phyloP scores from a whole-genome alignment of 352 stramenopile species.

The Phytophthora pisi region DNA sequence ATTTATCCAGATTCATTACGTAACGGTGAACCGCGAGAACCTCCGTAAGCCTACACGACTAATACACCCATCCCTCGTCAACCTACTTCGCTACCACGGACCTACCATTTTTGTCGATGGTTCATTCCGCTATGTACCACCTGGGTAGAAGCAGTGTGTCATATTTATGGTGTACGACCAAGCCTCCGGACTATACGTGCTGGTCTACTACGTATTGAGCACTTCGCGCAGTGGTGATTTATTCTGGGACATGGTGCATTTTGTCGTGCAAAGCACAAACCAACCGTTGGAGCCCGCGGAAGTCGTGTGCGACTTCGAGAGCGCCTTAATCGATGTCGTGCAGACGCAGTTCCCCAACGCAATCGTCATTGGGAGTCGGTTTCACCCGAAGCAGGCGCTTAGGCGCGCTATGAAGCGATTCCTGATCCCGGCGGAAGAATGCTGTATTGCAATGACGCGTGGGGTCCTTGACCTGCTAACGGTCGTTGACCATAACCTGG shows the following conservation, averaged over 20 bases:
- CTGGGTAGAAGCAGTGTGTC: background rate
- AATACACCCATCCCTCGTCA: background rate
- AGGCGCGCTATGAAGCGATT: slow-evolving; percentile 4
- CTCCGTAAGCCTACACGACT: slow-evolving; percentile 14
- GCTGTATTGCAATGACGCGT: background rate
- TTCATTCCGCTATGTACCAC: background rate
- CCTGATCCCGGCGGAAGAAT: background rate
- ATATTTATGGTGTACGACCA: background rate
- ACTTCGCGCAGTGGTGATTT: slow-evolving; percentile 11
- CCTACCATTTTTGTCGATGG: background rate
- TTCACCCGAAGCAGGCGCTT: slow-evolving; percentile 1
- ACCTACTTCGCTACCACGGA: background rate
- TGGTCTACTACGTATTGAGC: slow-evolving; percentile 26
- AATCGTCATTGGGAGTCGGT: slow-evolving; percentile 1
- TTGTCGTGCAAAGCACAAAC: slow-evolving; percentile 2
- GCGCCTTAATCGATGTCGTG: background rate
- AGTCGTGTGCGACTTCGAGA: background rate
- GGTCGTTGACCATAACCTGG: background rate
- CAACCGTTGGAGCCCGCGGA: background rate
- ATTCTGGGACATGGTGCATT: slow-evolving; percentile 34
- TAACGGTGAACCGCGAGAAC: background rate
- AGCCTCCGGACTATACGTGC: slow-evolving; percentile 13
- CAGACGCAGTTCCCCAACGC: slow-evolving; percentile 8
- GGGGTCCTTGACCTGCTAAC: slow-evolving; percentile 13
- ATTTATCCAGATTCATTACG: slow-evolving; percentile 24